These are phyloP conservation scores for Xylariales sp. DNA, from an alignment of 2,329 filamentous ascomycete species.

Conservation along the genomic window DNA sequence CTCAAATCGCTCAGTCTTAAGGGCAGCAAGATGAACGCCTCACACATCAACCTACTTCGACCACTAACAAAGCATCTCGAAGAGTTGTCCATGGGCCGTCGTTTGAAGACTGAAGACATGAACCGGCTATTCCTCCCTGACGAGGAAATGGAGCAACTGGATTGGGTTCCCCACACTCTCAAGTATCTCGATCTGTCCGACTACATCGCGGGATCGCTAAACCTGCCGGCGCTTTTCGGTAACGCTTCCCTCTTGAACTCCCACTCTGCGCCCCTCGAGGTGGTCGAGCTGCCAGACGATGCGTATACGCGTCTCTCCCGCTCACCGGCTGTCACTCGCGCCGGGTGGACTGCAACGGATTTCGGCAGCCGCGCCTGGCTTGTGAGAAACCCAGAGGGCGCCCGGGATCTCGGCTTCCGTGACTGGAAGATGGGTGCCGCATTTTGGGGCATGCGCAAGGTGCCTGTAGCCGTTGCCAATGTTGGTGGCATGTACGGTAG, in stretches of 20 bases:
- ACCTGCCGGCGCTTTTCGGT: conserved; percentile 65
- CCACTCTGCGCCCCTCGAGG: conserved; percentile 75
- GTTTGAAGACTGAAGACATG: conserved; percentile 73
- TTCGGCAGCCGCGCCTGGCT: conserved; percentile 75
- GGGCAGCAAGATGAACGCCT: conserved; percentile 75
- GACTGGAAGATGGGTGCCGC: conserved; percentile 87
- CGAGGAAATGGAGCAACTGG: conserved; percentile 52
- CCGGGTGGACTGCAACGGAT: conserved; percentile 79
- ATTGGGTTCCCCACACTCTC: conserved; percentile 69
- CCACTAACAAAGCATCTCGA: conserved; percentile 78
- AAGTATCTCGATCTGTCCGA: conserved; percentile 83
- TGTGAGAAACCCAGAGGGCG: conserved; percentile 55
- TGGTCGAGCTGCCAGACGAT: conserved; percentile 79
- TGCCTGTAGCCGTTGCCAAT: conserved; percentile 91
- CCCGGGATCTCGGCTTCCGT: conserved; percentile 67
- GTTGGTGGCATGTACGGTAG: conserved; percentile 93
- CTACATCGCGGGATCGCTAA: conserved; percentile 71
- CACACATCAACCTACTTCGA: conserved; percentile 72
- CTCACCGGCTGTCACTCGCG: conserved; percentile 67
- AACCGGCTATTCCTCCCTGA: conserved; percentile 71
- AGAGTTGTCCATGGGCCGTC: conserved; percentile 78
- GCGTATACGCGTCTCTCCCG: conserved; percentile 74
- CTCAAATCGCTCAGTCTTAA: conserved; percentile 81
- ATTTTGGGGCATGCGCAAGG: conserved; percentile 88
- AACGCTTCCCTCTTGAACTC: conserved; percentile 67